phyloP scores from a whole-genome alignment of 177 flowering plant genomes.

The Vitis hybrid region DNA sequence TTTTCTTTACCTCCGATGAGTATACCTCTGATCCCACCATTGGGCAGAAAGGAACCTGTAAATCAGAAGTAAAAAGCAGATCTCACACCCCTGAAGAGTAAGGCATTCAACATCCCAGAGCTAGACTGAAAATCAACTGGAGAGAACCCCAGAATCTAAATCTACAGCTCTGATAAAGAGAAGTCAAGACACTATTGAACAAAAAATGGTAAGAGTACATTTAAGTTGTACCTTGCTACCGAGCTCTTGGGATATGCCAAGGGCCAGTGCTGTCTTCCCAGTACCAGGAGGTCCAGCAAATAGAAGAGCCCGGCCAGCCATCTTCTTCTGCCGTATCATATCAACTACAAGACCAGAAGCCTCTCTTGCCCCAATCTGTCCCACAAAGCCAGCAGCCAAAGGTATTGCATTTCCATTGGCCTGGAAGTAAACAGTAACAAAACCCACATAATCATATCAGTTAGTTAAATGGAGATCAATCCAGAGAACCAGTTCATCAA shows the following conservation, averaged over 20 bases:
- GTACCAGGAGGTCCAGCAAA: slow-evolving; percentile 98
- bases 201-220: too few species aligned
- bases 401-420: slow-evolving; percentile 72
- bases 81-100: neutral
- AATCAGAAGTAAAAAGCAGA: neutral
- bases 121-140: neutral
- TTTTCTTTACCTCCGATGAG: slow-evolving; percentile 97
- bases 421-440: slow-evolving; percentile 30
- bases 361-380: slow-evolving; percentile 85
- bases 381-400: slow-evolving; percentile 96
- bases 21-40: slow-evolving; percentile 99
- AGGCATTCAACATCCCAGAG: neutral
- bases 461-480: slow-evolving; percentile 1
- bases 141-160: neutral
- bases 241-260: slow-evolving; percentile 91
- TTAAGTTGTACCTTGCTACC: slow-evolving; percentile 75
- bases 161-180: neutral
- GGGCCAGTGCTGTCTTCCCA: slow-evolving; percentile 97
- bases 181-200: neutral
- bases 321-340: slow-evolving; percentile 89
- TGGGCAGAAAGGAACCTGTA: slow-evolving; percentile 97
- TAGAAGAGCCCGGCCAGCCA: slow-evolving; percentile 94
- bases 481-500: neutral
- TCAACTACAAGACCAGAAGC: slow-evolving; percentile 94
- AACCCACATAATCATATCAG: neutral